Percentiles rank a stretch among this genome's conserved stretches.
Evolutionary conservation across 78 protist species (phyloP).

Genomic region (Planoprotostelium fungivorum): DNA sequence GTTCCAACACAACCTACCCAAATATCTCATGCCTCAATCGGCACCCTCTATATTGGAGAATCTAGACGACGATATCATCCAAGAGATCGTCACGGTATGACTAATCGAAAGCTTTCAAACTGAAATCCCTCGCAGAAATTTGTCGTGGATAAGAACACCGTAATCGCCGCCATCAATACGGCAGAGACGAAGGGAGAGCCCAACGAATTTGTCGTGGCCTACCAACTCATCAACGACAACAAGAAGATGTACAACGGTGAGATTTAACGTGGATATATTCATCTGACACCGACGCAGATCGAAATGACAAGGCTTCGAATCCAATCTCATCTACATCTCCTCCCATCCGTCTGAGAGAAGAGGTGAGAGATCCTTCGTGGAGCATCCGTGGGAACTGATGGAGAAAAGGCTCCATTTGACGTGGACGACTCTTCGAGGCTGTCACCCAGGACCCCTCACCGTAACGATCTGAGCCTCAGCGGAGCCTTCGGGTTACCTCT

Average conservation of each 20-base stretch:
- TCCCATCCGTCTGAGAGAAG: neutral
- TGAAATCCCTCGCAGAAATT: conserved; percentile 2
- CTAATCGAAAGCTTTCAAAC: neutral
- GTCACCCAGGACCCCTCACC: neutral
- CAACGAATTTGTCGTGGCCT: conserved; percentile 35
- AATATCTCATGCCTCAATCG: conserved; percentile 41
- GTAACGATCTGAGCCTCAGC: neutral
- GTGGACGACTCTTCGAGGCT: neutral
- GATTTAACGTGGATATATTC: conserved; percentile 4
- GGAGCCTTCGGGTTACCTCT: neutral
- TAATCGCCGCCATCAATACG: conserved; percentile 10
- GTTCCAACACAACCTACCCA: conserved; percentile 78
- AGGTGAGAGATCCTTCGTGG: no score
- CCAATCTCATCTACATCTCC: neutral
- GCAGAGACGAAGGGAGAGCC: conserved; percentile 33
- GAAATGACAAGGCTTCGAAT: neutral
- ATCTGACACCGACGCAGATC: neutral
- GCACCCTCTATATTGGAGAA: conserved; percentile 38
- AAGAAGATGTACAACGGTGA: conserved; percentile 25
- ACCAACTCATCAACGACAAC: conserved; percentile 31
- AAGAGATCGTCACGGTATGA: conserved; percentile 36
- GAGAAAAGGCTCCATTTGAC: conserved; percentile 6
- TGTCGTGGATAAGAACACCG: conserved; percentile 4
- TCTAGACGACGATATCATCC: conserved; percentile 11
- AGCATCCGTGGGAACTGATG: no score